phyloP scores from a whole-genome alignment of 192 early-diverging fungal genomes.

The Cladochytrium replicatum region DNA sequence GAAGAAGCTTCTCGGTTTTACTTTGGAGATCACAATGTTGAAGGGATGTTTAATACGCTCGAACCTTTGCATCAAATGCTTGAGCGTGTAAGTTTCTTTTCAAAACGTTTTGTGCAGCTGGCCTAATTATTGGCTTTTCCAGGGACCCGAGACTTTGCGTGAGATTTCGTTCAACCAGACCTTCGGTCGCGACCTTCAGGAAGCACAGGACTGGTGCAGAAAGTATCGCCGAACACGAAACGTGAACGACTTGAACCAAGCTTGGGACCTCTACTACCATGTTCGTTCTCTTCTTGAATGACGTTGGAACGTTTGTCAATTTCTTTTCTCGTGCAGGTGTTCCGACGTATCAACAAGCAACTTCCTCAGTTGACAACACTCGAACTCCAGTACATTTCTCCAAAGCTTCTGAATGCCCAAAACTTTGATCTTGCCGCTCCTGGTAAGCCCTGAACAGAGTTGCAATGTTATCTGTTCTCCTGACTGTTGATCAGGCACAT shows the following conservation, averaged over 20 bases:
- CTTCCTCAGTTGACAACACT: conserved; percentile 70
- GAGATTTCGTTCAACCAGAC: conserved; percentile 87
- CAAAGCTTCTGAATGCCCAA: conserved; percentile 66
- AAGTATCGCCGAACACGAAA: conserved; percentile 67
- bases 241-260: conserved; percentile 77
- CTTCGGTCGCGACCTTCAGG: conserved; percentile 74
- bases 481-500: conserved; percentile 40
- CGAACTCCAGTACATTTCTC: conserved; percentile 83
- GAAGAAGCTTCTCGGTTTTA: conserved; percentile 78
- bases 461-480: background rate
- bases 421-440: conserved; percentile 87
- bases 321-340: conserved; percentile 37
- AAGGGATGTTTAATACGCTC: conserved; percentile 81
- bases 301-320: background rate
- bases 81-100: conserved; percentile 44
- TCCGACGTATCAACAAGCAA: conserved; percentile 69
- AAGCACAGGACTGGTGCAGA: conserved; percentile 75
- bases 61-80: conserved; percentile 80
- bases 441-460: conserved; percentile 26
- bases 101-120: conserved; percentile 6
- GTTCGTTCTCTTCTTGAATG: conserved; percentile 22
- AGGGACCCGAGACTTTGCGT: conserved; percentile 78
- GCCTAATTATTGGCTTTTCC: background rate
- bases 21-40: conserved; percentile 64
- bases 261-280: conserved; percentile 87